Base-by-base conservation (phyloP, 2,329 filamentous ascomycete species). In the Helminthosporium solani region DNA sequence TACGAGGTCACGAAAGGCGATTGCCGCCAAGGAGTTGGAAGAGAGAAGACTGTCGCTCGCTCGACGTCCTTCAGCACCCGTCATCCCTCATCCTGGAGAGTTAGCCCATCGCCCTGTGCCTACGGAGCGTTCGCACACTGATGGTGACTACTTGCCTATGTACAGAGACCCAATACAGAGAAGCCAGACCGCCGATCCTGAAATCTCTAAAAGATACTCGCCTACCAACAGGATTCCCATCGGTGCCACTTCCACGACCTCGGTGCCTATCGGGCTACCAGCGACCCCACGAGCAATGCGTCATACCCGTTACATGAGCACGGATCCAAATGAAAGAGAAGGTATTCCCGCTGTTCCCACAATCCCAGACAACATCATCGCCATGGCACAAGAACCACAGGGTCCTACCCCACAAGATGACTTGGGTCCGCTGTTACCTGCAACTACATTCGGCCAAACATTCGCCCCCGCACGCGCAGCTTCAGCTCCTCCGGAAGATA, bases 221-320 rank as follows among this genome's bases (percentile, higher is more conserved):
- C 65, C 66, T 7, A 63, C 59, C 2, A 67, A 57, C 38, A 66
- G 60, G 31, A 58, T 61, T 14, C 61, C 59, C n/a, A 49, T 57
- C 16, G 54, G 56, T 7, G 70, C 70, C 14, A 74, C 73, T 2
- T 72, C 75, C 2, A 78, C 77, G 1, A 75, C 79, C 12, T 77
- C 78, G 12, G 74, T 74, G 1, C 78, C 81, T 5, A 79, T 92
- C 41, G 91, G 90, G 0, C 79, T 96, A n/a, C 90, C 92, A 12
- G 89, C 90, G 2, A 96, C 91, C 1, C 91, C 92, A 23, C 85
- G 89, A 72, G 90, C 90, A 1, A 95, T 96, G 90, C 83, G 87
- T 16, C 83, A 95, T 64, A 81, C 82, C 1, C 83, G 88, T 34
- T 84, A 92, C 56, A 78, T 79, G 66, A 80, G 82, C 54, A 71